These are phyloP conservation scores for Cicer yamashitae DNA, from an alignment of 306 rosid genomes.

Conservation along the genomic window DNA sequence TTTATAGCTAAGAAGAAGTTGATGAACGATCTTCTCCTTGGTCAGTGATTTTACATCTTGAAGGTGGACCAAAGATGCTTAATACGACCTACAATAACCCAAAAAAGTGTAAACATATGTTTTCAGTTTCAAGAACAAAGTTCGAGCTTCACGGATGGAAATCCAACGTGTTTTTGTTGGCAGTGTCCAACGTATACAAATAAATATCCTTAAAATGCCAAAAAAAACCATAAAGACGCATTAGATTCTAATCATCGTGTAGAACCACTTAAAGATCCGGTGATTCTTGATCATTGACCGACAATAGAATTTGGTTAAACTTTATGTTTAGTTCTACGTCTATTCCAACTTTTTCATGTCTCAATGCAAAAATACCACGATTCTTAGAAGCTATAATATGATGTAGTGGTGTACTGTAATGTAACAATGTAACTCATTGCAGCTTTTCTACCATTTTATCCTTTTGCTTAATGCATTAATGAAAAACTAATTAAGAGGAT, in stretches of 20 bases:
- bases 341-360: neutral
- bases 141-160: conserved; percentile 7
- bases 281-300: neutral
- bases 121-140: neutral
- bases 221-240: too few species aligned
- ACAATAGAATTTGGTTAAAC: neutral
- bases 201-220: conserved; percentile 11
- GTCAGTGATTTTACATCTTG: conserved; percentile 64
- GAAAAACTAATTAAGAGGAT: neutral
- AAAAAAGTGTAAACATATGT: neutral
- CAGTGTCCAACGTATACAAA: neutral
- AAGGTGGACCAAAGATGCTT: conserved; percentile 96
- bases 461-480: conserved; percentile 24
- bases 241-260: too few species aligned
- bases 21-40: conserved; percentile 63
- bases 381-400: neutral
- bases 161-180: neutral
- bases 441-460: conserved; percentile 7
- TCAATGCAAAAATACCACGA: neutral
- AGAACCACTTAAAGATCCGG: neutral
- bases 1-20: conserved; percentile 53
- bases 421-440: neutral
- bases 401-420: neutral
- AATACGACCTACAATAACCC: conserved; percentile 68
- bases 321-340: neutral